Base-by-base conservation (phyloP, 192 early-diverging fungal species). In the Coemansia sp. region DNA sequence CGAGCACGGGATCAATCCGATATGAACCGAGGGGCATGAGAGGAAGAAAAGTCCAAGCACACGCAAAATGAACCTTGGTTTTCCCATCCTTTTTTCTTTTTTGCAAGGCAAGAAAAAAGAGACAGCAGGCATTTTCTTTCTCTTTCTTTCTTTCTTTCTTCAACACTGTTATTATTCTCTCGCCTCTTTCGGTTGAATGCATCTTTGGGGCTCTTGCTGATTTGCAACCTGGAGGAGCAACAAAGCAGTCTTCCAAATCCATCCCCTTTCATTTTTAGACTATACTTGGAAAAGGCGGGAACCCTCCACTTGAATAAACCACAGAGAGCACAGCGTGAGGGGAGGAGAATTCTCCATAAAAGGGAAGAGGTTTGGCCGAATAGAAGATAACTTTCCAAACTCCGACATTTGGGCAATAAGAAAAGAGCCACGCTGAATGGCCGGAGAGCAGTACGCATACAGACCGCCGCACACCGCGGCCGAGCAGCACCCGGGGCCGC, bases 371-470 rank as follows among this genome's bases (percentile, higher is more conserved):
- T n/a, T n/a, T n/a, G n/a, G n/a, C n/a, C n/a, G n/a, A n/a, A n/a
- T n/a, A 12, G 8, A n/a, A 36, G 34, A 36, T 11, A n/a, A 36
- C 12, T n/a, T 15, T 36, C 34, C 34, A 36, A 36, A 36, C 34
- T 36, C 34, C 34, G 34, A 36, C 34, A n/a, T 36, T 36, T 36
- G 34, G 34, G 11, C 11, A 36, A n/a, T n/a, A 36, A n/a, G n/a
- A n/a, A n/a, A n/a, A n/a, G n/a, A n/a, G n/a, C n/a, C n/a, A n/a
- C n/a, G n/a, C n/a, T n/a, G n/a, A 69, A 70, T 70, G 67, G 23
- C 49, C 12, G 44, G 45, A 46, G 67, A 62, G 36, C 49, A 55
- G 45, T 70, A 70, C 35, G 38, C 50, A 27, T 62, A 62, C 22
- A 49, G 67, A 26, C 50, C 59, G 15, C 59, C 55, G 28, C 67